Evolutionary conservation across 1,139 yeast species (phyloP), one percentile per base, ranked within the genome.

Genomic region (Debaryomycetaceae sp.): DNA sequence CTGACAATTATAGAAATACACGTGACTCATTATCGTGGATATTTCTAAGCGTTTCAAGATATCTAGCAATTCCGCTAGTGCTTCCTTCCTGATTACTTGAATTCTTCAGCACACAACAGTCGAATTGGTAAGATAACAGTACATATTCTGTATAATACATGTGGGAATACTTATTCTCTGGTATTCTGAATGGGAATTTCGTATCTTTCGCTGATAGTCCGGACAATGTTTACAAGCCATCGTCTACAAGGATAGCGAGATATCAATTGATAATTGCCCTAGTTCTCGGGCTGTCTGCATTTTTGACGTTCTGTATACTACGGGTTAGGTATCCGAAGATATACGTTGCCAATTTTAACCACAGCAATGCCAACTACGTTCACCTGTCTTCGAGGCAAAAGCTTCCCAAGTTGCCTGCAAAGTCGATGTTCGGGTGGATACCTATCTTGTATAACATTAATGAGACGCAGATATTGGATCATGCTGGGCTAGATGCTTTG

Each of bases 401-500:
- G 50, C 53, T 69, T 36, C 72, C 75, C 14, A 49, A 52, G 41
- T 53, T 67, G 32, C 77, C 73, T 17, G 41, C 50, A 35, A 59
- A 51, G 36, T 73, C 87, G 5, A 56, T 86, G 17, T 82, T 89
- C 52, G 88, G 92, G 1, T 91, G 97, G 96, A 69, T 91, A 6
- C 75, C 81, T 1, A 77, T 80, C 0, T 65, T 91, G 14, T 79
- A 78, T 57, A 63, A 62, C 14, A 79, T 89, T 14, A 72, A 75
- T 18, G 98, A 92, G 52, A 75, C 78, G 29, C 88, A 89, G 49
- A 79, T 92, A 2, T 69, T 92, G 40, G 91, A 87, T 45, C 84
- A 83, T 55, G 96, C 97, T 1, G 98, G 98, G 0, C 66, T 92
- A 33, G 98, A 92, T 63, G 97, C 98, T 0, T 89, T 78, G 62